phyloP scores from a whole-genome alignment of 768 basidiomycete genomes.

The Psilocybe cyanescens region DNA sequence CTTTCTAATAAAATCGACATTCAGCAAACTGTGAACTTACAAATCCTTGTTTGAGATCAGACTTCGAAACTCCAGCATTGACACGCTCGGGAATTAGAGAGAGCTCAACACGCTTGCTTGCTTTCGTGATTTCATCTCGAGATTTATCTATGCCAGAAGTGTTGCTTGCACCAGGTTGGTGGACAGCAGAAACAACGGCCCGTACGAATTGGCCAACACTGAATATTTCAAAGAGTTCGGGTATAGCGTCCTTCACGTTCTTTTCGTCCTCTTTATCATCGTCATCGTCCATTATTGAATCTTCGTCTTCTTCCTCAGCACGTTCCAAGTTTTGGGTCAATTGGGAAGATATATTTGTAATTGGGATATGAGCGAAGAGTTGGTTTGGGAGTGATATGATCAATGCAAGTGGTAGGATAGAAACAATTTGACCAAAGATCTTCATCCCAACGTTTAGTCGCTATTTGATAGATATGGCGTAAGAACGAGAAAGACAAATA shows the following conservation, averaged over 20 bases:
- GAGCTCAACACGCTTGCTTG: conserved; percentile 82
- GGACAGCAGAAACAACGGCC: conserved; percentile 71
- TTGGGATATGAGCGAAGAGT: conserved; percentile 90
- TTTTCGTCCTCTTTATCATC: conserved; percentile 51
- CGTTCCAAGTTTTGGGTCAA: conserved; percentile 75
- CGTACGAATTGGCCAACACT: conserved; percentile 85
- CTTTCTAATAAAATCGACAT: conserved; percentile 8
- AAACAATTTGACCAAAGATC: conserved; percentile 84
- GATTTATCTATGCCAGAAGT: conserved; percentile 58
- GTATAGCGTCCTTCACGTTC: conserved; percentile 42
- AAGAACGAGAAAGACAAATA: not conserved
- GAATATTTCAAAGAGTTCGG: conserved; percentile 80
- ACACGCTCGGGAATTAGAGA: conserved; percentile 84
- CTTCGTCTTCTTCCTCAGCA: conserved; percentile 55
- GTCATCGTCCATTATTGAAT: conserved; percentile 47
- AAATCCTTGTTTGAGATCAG: conserved; percentile 76
- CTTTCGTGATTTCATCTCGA: conserved; percentile 67
- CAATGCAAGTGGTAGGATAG: conserved; percentile 86
- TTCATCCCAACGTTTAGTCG: conserved; percentile 84
- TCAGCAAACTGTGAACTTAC: conserved; percentile 49
- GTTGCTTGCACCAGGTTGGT: conserved; percentile 69
- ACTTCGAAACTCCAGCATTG: conserved; percentile 78
- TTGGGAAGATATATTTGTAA: conserved; percentile 87
- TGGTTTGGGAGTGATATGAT: conserved; percentile 96
- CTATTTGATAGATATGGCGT: conserved; percentile 40